Conservation (phyloP, 441 rosid genomes). For the Flueggea neowawraea region DNA sequence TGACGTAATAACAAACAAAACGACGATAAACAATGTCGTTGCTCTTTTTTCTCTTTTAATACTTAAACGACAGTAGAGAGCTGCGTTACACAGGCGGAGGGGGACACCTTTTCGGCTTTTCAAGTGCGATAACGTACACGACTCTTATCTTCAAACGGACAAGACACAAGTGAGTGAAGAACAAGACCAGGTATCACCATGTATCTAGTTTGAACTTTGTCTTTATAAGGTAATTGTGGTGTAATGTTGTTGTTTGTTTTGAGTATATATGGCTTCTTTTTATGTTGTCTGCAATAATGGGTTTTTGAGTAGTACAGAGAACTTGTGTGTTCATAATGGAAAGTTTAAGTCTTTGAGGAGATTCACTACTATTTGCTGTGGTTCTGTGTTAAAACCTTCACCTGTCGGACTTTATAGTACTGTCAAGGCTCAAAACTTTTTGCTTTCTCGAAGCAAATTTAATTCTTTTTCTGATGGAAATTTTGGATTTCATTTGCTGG, state of each 20-base stretch:
- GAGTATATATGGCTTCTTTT: conserved; percentile 48
- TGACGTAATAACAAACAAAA: too few relatives aligned
- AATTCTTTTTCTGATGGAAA: conserved; percentile 28
- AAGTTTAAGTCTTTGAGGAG: conserved; percentile 30
- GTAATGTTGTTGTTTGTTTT: conserved; percentile 6
- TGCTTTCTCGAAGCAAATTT: conserved; percentile 30
- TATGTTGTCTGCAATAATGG: conserved; percentile 55
- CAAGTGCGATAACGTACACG: too few relatives aligned
- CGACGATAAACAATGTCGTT: too few relatives aligned
- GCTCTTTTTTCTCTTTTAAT: too few relatives aligned
- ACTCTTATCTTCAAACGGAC: too few relatives aligned
- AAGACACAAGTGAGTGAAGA: too few relatives aligned
- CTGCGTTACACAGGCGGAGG: too few relatives aligned
- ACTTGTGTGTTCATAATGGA: conserved; percentile 19
- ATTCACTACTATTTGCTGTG: conserved; percentile 18
- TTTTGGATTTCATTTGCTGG: conserved; percentile 19
- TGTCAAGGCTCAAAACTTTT: conserved; percentile 23
- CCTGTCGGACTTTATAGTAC: conserved; percentile 17
- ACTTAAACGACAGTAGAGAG: too few relatives aligned
- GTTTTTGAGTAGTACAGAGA: conserved; percentile 26
- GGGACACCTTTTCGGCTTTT: too few relatives aligned
- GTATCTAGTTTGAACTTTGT: too few relatives aligned
- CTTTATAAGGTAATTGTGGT: too few relatives aligned
- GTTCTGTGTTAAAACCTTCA: conserved; percentile 20
- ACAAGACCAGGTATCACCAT: too few relatives aligned